These are phyloP conservation scores for Hypoxylon sp. DNA, from an alignment of 2,329 filamentous ascomycete species.

Conservation along the genomic window DNA sequence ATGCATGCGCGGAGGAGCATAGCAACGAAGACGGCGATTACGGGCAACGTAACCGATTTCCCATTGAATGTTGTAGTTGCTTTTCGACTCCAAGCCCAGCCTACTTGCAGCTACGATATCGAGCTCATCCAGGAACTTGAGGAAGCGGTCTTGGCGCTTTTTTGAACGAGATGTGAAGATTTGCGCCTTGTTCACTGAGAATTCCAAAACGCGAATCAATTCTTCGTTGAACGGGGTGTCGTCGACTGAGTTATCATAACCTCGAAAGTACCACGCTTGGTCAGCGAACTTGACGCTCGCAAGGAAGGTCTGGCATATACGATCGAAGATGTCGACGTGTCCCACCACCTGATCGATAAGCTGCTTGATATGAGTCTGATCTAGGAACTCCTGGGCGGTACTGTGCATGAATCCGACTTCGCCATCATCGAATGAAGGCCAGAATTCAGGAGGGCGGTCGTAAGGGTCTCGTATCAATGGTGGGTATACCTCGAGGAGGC, in stretches of 20 bases:
- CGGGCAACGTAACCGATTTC: not conserved
- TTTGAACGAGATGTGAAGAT: not conserved
- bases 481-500: constrained; percentile 24
- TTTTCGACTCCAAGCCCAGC: not conserved
- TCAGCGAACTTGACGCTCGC: constrained; percentile 25
- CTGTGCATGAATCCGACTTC: constrained; percentile 38
- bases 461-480: not conserved
- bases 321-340: constrained; percentile 26
- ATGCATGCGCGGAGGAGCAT: not conserved
- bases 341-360: constrained; percentile 20
- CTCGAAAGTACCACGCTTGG: constrained; percentile 5
- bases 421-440: constrained; percentile 14
- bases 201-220: not conserved
- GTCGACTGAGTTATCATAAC: not conserved
- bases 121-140: constrained; percentile 11
- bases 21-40: not conserved
- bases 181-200: not conserved
- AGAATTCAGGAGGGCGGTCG: not conserved
- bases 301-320: constrained; percentile 30
- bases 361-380: constrained; percentile 16
- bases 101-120: not conserved
- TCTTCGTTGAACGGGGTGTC: constrained; percentile 15
- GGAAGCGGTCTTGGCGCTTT: constrained; percentile 1
- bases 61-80: not conserved
- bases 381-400: constrained; percentile 35